These are phyloP conservation scores for Camellia lanceoleosa DNA, from an alignment of 148 eudicot species.

Conservation along the genomic window DNA sequence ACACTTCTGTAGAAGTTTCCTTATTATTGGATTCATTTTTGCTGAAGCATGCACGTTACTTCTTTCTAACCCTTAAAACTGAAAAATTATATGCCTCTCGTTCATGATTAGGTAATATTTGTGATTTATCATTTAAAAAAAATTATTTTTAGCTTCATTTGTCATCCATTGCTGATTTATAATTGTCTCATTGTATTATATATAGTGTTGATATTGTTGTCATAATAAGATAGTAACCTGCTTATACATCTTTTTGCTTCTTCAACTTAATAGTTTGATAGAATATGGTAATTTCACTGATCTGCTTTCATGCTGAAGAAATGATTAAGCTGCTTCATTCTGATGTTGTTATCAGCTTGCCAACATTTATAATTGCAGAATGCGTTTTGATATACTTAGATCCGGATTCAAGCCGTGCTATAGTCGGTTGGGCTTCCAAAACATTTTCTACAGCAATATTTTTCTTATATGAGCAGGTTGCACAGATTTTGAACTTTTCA, in stretches of 20 bases:
- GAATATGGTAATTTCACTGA: slow-evolving; percentile 8
- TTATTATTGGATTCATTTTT: neutral
- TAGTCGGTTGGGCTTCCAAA: slow-evolving; percentile 89
- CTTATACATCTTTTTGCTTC: neutral
- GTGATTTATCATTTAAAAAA: neutral
- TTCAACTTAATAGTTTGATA: neutral
- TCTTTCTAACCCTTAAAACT: neutral
- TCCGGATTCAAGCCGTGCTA: slow-evolving; percentile 76
- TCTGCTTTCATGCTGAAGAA: slow-evolving; percentile 8
- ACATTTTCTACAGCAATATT: slow-evolving; percentile 78
- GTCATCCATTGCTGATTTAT: slow-evolving; percentile 2
- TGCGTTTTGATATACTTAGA: slow-evolving; percentile 97
- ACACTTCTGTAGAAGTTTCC: neutral
- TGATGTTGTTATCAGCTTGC: slow-evolving; percentile 96
- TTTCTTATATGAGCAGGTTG: slow-evolving; percentile 97
- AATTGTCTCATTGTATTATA: neutral
- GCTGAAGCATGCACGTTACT: too few relatives aligned
- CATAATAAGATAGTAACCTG: neutral
- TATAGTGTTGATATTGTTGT: neutral
- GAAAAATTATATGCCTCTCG: too few relatives aligned
- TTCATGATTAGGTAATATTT: neutral
- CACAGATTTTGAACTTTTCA: slow-evolving; percentile 2
- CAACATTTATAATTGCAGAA: slow-evolving; percentile 99
- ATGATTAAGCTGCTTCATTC: slow-evolving; percentile 40
- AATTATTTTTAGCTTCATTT: neutral